Percentiles rank a stretch among this genome's conserved stretches.
These are phyloP conservation scores for Draba incana DNA, from an alignment of 345 rosid genomes.

Conservation along the genomic window DNA sequence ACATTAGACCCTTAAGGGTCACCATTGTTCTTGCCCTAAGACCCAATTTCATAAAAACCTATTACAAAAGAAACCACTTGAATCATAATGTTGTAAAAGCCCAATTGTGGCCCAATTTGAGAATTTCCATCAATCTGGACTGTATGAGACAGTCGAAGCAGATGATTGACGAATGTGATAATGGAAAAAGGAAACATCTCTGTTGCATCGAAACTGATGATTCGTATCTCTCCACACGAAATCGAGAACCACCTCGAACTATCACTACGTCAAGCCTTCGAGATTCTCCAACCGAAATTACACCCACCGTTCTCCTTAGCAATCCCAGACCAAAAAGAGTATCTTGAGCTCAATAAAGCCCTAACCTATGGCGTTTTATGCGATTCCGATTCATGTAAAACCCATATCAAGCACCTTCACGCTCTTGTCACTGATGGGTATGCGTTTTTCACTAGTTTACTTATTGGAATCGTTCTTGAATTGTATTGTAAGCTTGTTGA, in stretches of 20 bases:
- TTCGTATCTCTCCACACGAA: conserved; percentile 46
- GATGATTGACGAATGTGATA: no score
- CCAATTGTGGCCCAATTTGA: no score
- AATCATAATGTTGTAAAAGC: no score
- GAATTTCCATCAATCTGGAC: no score
- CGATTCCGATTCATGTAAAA: conserved; percentile 50
- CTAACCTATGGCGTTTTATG: conserved; percentile 64
- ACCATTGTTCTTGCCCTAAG: no score
- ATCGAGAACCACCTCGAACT: conserved; percentile 59
- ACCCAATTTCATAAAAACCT: no score
- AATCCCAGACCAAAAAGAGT: conserved; percentile 59
- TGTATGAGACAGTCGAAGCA: no score
- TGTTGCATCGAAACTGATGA: conserved; percentile 57
- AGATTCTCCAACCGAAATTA: conserved; percentile 47
- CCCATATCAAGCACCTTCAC: conserved; percentile 67
- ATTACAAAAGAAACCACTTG: no score
- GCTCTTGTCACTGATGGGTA: conserved; percentile 77
- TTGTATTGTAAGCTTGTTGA: conserved; percentile 61
- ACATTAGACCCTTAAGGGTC: no score
- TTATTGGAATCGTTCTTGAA: conserved; percentile 51
- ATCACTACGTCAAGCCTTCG: conserved; percentile 65
- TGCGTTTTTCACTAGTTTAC: conserved; percentile 54
- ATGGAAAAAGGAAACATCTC: conserved; percentile 19
- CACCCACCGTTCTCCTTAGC: conserved; percentile 65
- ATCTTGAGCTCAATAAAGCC: conserved; percentile 58